Evolutionary conservation across 192 early-diverging fungal genomes (phyloP), one percentile per base, ranked within the genome.

Genomic region (Rhizoclosmatium globosum): DNA sequence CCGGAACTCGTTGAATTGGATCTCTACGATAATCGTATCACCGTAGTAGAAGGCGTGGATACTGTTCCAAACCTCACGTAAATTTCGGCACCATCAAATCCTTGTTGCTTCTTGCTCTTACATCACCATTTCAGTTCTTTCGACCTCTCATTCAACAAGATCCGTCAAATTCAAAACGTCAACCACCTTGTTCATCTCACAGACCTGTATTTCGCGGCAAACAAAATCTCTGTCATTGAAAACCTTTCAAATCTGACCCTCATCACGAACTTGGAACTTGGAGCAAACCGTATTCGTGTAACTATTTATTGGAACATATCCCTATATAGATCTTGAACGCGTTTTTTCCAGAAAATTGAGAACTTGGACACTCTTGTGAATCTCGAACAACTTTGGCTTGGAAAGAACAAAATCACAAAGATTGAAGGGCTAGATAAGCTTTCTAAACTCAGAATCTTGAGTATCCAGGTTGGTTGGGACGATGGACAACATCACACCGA

Each of bases 141-240:
- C 53, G 98, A 99, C 76, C 83, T 99, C 66, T 98, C 96, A 4
- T 99, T 97, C 87, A 99, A 99, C 86, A 96, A 96, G 74, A 95
- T 99, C 74, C 91, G 91, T 44, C 81, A 84, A 43, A 93, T 98
- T 71, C 91, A 94, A 76, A 73, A 89, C 66, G 21, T 98, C 3
- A 90, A 87, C 1, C 42, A 83, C 4, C 81, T 97, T 19, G 57
- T 53, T 0, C 85, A 92, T 4, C 80, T 99, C 47, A 87, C 74
- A 1, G 90, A 96, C 59, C 79, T 99, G 45, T 99, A 90, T 77
- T 94, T 99, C 81, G 96, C 98, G 68, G 92, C 94, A 78, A 99
- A 99, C 88, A 94, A 95, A 82, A 94, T 99, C 48, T 88, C 91
- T 7, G 83, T 76, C 0, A 97, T 99, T 61, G 90, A 94, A 74